Base-by-base conservation (phyloP, 805 yeast species). In the Cyberlindnera maritima region DNA sequence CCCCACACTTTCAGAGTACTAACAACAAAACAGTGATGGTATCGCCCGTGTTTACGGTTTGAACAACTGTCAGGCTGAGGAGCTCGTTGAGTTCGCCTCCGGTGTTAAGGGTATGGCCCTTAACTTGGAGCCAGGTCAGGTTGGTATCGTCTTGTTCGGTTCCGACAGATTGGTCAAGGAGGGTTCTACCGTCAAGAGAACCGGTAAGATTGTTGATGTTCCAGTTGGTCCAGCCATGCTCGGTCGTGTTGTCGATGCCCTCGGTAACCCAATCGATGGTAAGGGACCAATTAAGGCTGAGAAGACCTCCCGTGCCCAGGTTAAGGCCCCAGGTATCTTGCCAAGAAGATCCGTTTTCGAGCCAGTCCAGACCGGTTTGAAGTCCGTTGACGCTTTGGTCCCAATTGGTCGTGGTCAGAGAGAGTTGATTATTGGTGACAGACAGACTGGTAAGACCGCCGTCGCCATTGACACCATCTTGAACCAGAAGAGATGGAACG, bases 81-180 rank as follows among this genome's bases (percentile, higher is more conserved):
- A 94, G 80, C 83, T 94, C 74, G 97, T 94, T 68, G 99, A 94
- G 80, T 95, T 94, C 80, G 80, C 97, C 54, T 89, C 99, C 53
- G 99, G 99, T 81, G 98, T 92, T 66, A 89, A 91, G 78, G 99
- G 99, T 86, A 94, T 94, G 99, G 98, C 99, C 69, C 83, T 94
- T 72, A 94, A 94, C 85, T 88, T 94, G 84, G 99, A 94, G 80
- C 96, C 98, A 67, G 97, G 96, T 76, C 98, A 94, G 79, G 99
- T 94, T 72, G 99, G 99, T 89, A 85, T 94, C 71, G 99, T 94
- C 78, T 80, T 94, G 76, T 94, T 94, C 81, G 99, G 99, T 80
- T 91, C 98, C 60, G 99, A 94, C 76, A 84, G 96, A 75, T 83
- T 84, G 63, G 98, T 94, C 74, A 91, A 90, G 80, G 97, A 94